phyloP scores from a whole-genome alignment of 768 basidiomycete species.

The Pleurotus eryngii region DNA sequence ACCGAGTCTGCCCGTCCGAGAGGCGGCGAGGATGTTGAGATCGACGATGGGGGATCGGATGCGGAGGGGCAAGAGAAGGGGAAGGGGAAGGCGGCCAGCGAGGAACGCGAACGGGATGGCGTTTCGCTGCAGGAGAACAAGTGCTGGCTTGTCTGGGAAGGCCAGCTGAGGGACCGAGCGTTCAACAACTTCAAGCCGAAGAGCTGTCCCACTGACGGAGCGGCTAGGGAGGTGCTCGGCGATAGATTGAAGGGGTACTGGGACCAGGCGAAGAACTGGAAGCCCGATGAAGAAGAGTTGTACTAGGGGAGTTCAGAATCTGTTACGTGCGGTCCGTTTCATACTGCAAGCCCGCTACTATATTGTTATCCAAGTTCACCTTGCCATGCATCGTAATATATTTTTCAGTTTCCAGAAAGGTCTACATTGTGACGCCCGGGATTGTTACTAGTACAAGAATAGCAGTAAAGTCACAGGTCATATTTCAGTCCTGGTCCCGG shows the following conservation, averaged over 20 bases:
- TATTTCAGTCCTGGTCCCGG: neutral
- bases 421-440: constrained; percentile 27
- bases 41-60: constrained; percentile 45
- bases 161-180: constrained; percentile 75
- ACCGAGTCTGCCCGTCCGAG: constrained; percentile 85
- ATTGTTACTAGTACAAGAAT: neutral
- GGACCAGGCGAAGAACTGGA: constrained; percentile 94
- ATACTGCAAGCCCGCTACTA: too few species aligned
- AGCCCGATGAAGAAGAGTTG: constrained; percentile 74
- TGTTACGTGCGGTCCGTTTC: too few species aligned
- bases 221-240: constrained; percentile 85
- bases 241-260: constrained; percentile 85
- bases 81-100: constrained; percentile 20
- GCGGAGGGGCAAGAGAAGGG: constrained; percentile 24
- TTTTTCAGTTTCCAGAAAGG: neutral
- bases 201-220: constrained; percentile 78
- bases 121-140: constrained; percentile 80
- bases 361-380: too few species aligned
- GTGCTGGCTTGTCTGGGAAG: constrained; percentile 93
- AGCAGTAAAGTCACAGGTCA: neutral
- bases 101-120: constrained; percentile 25
- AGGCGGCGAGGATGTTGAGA: constrained; percentile 67
- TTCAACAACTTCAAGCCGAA: constrained; percentile 81
- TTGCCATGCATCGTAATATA: too few species aligned
- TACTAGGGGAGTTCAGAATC: constrained; percentile 31